Conservation (phyloP, 192 early-diverging fungal genomes). For the Chytriomyces confervae region DNA sequence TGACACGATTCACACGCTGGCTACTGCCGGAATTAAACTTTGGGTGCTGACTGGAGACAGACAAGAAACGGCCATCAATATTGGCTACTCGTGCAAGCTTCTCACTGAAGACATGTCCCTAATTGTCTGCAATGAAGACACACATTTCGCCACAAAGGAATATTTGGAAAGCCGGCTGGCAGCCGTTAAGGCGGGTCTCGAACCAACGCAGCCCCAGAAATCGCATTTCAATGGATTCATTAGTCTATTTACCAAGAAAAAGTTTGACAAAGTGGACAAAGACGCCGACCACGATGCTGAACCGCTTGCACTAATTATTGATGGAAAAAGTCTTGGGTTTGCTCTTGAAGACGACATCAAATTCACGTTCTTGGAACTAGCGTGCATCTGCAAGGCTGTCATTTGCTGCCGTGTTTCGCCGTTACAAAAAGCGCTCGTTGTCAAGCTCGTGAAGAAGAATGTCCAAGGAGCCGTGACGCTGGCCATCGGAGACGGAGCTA, state of each 20-base stretch:
- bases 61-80: slow-evolving; percentile 99
- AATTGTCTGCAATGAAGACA: slow-evolving; percentile 90
- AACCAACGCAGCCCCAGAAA: slow-evolving; percentile 36
- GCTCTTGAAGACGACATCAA: slow-evolving; percentile 83
- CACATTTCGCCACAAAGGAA: slow-evolving; percentile 89
- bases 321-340: slow-evolving; percentile 90
- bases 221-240: slow-evolving; percentile 25
- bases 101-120: slow-evolving; percentile 96
- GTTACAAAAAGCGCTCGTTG: slow-evolving; percentile 96
- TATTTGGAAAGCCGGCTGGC: slow-evolving; percentile 88
- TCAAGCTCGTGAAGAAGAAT: slow-evolving; percentile 94
- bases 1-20: slow-evolving; percentile 95
- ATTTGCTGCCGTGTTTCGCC: slow-evolving; percentile 98
- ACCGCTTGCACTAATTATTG: slow-evolving; percentile 92
- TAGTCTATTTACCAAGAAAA: slow-evolving; percentile 30
- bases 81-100: slow-evolving; percentile 95
- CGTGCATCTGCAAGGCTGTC: slow-evolving; percentile 93
- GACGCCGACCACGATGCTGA: slow-evolving; percentile 41
- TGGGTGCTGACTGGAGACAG: slow-evolving; percentile 98
- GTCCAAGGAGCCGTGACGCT: slow-evolving; percentile 81
- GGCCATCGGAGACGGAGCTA: slow-evolving; percentile 98
- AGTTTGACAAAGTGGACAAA: slow-evolving; percentile 47
- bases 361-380: slow-evolving; percentile 82
- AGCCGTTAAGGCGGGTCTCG: slow-evolving; percentile 66
- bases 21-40: slow-evolving; percentile 93